phyloP scores from a whole-genome alignment of 352 stramenopile genomes.

The Peronospora belbahrii region DNA sequence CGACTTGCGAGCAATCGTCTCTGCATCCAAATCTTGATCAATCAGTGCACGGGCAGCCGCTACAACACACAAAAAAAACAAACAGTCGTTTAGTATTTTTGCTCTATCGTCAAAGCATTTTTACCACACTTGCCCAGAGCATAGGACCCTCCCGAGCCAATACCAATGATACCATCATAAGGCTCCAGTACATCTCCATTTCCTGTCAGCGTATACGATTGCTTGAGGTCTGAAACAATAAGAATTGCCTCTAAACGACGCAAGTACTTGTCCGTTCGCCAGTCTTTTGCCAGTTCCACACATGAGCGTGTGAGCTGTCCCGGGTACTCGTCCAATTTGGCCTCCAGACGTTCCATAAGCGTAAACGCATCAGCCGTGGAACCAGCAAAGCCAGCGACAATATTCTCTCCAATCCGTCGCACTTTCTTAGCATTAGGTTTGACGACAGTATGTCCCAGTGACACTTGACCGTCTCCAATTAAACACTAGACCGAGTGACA shows the following conservation, averaged over 20 bases:
- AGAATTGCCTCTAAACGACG: slow-evolving; percentile 90
- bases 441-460: slow-evolving; percentile 90
- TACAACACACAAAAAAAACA: slow-evolving; percentile 22
- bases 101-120: background rate
- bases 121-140: slow-evolving; percentile 77
- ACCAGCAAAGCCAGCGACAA: slow-evolving; percentile 95
- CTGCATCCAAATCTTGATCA: slow-evolving; percentile 89
- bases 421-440: slow-evolving; percentile 99
- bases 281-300: slow-evolving; percentile 98
- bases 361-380: slow-evolving; percentile 97
- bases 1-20: slow-evolving; percentile 89
- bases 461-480: slow-evolving; percentile 98
- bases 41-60: slow-evolving; percentile 94
- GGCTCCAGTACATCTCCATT: slow-evolving; percentile 98
- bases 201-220: slow-evolving; percentile 95
- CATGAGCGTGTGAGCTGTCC: slow-evolving; percentile 94
- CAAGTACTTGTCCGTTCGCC: slow-evolving; percentile 98
- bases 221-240: slow-evolving; percentile 93
- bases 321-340: slow-evolving; percentile 97
- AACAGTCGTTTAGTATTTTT: slow-evolving; percentile 1
- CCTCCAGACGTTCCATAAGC: slow-evolving; percentile 96
- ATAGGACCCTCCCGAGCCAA: slow-evolving; percentile 90
- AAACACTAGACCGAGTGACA: slow-evolving; percentile 56
- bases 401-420: slow-evolving; percentile 90
- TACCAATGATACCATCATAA: slow-evolving; percentile 93